Evolutionary conservation across 2,329 filamentous ascomycete genomes (phyloP).

Genomic region (Trichoderma sp.): DNA sequence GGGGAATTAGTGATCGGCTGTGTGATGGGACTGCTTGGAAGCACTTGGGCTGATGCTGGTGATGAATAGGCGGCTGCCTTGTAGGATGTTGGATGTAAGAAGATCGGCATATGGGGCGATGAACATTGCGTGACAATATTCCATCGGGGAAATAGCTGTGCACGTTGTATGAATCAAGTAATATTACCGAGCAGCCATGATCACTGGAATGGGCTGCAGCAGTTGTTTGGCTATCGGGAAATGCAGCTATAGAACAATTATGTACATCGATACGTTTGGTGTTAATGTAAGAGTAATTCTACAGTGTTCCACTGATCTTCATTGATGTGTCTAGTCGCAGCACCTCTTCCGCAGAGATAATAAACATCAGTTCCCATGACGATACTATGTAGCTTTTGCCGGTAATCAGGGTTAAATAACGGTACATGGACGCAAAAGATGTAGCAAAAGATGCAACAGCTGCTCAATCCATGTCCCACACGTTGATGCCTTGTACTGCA

Average conservation of each 20-base stretch:
- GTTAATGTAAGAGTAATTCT: background rate
- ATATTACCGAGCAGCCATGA: background rate
- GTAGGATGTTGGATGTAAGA: background rate
- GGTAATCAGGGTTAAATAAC: background rate
- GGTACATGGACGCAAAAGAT: background rate
- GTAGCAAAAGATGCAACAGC: no score
- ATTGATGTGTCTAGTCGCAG: no score
- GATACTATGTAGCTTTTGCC: background rate
- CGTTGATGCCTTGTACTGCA: background rate
- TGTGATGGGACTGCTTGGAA: background rate
- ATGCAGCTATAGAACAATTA: background rate
- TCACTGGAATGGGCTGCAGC: background rate
- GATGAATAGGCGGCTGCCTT: background rate
- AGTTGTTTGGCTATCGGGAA: background rate
- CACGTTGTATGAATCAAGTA: background rate
- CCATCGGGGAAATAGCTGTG: background rate
- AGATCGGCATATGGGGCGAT: background rate
- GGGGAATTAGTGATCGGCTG: background rate
- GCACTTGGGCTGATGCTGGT: background rate
- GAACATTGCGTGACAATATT: background rate
- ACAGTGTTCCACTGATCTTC: background rate
- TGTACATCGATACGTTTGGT: background rate
- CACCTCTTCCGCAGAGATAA: background rate
- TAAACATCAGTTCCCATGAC: background rate
- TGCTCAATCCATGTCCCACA: background rate